Evolutionary conservation across 768 basidiomycete species (phyloP), one percentile per base, ranked within the genome.

Genomic region (Podaxis pistillaris): DNA sequence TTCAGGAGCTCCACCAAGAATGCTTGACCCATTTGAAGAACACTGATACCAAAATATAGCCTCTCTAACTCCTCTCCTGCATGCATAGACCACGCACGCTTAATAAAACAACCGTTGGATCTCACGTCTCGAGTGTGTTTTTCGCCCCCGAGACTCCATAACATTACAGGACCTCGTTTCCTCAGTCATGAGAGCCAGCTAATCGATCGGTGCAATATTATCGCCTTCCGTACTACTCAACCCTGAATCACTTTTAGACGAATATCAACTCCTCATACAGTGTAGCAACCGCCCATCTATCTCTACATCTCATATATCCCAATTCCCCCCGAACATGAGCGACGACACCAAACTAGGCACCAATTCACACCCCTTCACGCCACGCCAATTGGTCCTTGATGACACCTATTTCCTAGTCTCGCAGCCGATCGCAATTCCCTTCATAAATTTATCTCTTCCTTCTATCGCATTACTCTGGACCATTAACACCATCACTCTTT

Each of bases 1-100:
- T 86, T 44, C 69, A 72, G 64, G 84, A 87, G 67, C 73, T 88
- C 24, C 79, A 83, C 60, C 63, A 73, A 46, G 85, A 83, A 65
- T 82, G 81, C 58, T 60, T 79, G 40, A 65, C 68, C 37, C 72
- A 67, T 66, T 69, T 85, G 28, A 68, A 61, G 28, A 49, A 51
- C n/a, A 40, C 13, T 38, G 30, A 7, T 49, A 30, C 24, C 26
- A 24, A 51, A 38, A 26, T 56, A 8, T 37, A 47, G 19, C 54
- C 57, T 49, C 22, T 60, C 63, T 59, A 58, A 47, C 22, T 56
- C 49, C 58, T n/a, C 54, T 19, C 22, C 19, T 12, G 3, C 57
- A 63, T 52, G 58, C 57, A 55, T 53, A 54, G 40, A 53, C 49
- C 47, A 63, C 62, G 17, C 52, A 52, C 50, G 56, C 58, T 49